A percentile compares a stretch with the other conserved stretches of the same genome.
Evolutionary conservation across 2,329 filamentous ascomycete species (phyloP).

Genomic region (Didymella exigua): DNA sequence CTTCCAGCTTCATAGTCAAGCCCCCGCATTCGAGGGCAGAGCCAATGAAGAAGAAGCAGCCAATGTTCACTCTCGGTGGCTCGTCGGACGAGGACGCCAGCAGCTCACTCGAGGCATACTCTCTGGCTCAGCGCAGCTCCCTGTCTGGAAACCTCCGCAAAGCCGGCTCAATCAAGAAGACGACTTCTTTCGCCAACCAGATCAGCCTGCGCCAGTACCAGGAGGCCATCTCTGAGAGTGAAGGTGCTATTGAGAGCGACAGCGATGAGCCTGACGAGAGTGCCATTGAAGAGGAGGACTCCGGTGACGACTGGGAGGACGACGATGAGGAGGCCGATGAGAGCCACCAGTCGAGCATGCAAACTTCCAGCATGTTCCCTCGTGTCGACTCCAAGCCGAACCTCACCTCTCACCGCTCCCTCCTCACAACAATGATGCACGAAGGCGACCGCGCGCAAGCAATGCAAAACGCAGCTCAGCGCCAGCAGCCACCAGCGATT

Average conservation of each 20-base stretch:
- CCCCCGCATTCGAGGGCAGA: constrained; percentile 39
- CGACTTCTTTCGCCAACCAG: constrained; percentile 80
- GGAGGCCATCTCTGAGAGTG: constrained; percentile 60
- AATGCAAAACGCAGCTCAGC: constrained; percentile 69
- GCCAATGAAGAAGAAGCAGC: constrained; percentile 67
- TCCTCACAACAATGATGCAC: constrained; percentile 88
- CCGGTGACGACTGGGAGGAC: constrained; percentile 59
- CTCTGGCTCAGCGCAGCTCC: constrained; percentile 58
- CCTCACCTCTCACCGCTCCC: constrained; percentile 81
- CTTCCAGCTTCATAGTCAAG: constrained; percentile 39
- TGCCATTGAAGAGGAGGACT: constrained; percentile 67
- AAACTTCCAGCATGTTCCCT: constrained; percentile 82
- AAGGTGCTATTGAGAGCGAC: constrained; percentile 64
- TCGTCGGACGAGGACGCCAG: constrained; percentile 87
- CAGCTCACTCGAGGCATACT: constrained; percentile 70
- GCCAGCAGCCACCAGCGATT: constrained; percentile 61
- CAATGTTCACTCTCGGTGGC: constrained; percentile 75
- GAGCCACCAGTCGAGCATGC: constrained; percentile 80
- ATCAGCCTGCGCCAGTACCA: constrained; percentile 70
- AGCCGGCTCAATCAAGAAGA: constrained; percentile 66
- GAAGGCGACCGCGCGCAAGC: constrained; percentile 74
- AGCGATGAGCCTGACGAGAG: constrained; percentile 64
- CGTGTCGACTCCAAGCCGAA: constrained; percentile 88
- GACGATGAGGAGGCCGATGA: constrained; percentile 74
- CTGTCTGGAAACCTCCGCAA: constrained; percentile 60